Percentiles rank a stretch among this genome's conserved stretches.
These are phyloP conservation scores for Lolium multiflorum DNA, from an alignment of 176 grass and related monocot species.

Conservation along the genomic window DNA sequence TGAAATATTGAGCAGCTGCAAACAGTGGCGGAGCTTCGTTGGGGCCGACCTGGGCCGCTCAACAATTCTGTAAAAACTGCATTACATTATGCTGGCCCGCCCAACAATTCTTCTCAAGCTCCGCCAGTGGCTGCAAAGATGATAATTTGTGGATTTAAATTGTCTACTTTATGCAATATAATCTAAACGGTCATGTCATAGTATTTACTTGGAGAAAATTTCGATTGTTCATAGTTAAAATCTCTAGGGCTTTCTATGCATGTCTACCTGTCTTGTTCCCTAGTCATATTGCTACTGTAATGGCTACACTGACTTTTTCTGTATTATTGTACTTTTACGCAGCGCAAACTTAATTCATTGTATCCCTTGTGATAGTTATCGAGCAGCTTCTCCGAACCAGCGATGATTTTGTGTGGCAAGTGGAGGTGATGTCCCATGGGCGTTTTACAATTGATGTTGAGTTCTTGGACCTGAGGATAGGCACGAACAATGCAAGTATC, in stretches of 20 bases:
- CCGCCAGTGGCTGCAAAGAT: not conserved
- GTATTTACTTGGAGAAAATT: not conserved
- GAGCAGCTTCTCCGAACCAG: conserved; percentile 81
- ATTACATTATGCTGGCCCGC: no score
- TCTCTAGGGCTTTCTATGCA: not conserved
- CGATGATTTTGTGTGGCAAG: conserved; percentile 84
- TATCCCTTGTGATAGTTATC: conserved; percentile 35
- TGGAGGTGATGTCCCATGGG: conserved; percentile 65
- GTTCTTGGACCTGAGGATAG: conserved; percentile 86
- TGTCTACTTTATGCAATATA: not conserved
- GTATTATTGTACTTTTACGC: not conserved
- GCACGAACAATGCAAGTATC: conserved; percentile 64
- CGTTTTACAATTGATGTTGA: conserved; percentile 83
- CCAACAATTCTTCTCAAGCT: no score
- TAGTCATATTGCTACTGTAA: conserved; percentile 21
- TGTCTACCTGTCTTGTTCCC: not conserved
- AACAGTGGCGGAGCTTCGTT: no score
- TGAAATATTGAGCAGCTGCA: not conserved
- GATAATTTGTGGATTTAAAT: not conserved
- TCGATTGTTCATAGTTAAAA: not conserved
- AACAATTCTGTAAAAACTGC: no score
- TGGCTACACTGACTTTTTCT: not conserved
- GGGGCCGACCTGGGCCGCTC: no score
- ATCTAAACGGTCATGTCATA: not conserved
- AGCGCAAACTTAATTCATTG: not conserved